Conservation (phyloP, 2,329 filamentous ascomycete species). For the Phialocephala subalpina region DNA sequence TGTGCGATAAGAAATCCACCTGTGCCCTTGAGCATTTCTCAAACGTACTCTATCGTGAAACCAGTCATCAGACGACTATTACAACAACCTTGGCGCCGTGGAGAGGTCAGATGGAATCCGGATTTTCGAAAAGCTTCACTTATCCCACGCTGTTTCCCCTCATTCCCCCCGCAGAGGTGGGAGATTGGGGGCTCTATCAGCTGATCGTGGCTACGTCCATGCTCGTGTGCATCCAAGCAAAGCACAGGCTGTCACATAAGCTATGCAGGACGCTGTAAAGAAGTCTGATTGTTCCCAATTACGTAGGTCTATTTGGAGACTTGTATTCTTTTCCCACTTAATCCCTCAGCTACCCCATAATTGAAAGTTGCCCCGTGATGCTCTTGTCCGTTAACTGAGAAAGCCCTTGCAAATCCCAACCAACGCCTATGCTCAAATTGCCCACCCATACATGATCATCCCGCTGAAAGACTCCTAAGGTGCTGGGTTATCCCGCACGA, state of each 20-base stretch:
- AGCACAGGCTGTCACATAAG: neutral
- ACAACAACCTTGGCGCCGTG: neutral
- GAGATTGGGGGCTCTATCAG: conserved; percentile 3
- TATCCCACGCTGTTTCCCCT: conserved; percentile 9
- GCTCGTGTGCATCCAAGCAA: conserved; percentile 6
- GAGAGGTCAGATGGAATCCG: conserved; percentile 10
- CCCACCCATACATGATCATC: conserved; percentile 22
- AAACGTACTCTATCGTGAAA: conserved; percentile 1
- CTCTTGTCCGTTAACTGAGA: conserved; percentile 4
- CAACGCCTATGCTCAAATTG: conserved; percentile 35
- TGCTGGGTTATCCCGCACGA: conserved; percentile 89
- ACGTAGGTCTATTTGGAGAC: conserved; percentile 11
- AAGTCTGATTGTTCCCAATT: conserved; percentile 1
- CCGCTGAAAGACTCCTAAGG: conserved; percentile 54
- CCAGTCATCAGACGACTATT: conserved; percentile 3
- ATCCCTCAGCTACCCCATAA: conserved; percentile 3
- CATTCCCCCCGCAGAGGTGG: conserved; percentile 2
- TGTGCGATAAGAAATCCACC: neutral
- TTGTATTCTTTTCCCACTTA: conserved; percentile 8
- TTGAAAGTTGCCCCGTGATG: neutral
- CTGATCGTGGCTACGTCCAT: conserved; percentile 4
- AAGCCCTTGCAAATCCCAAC: conserved; percentile 24
- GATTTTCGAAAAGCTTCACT: neutral
- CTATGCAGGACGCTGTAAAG: neutral
- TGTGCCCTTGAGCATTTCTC: neutral